A percentile compares a stretch with the other conserved stretches of the same genome.
These are phyloP conservation scores for Eucalyptus coolabah DNA, from an alignment of 345 rosid genomes.

Conservation along the genomic window DNA sequence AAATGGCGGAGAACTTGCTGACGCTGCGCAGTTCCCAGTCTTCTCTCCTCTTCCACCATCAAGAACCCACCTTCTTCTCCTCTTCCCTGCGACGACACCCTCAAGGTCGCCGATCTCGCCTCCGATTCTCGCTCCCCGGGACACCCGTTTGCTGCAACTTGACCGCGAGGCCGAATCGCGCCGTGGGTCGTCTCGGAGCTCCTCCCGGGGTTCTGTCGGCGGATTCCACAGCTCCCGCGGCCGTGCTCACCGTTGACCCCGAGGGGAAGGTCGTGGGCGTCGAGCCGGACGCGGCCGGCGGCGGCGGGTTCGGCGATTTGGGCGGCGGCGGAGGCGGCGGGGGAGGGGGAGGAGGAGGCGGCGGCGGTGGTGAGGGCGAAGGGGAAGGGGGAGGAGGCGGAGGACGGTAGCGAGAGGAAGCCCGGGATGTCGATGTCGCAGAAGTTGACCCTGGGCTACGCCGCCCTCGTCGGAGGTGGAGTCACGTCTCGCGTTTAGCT, in stretches of 20 bases:
- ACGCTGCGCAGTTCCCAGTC: constrained; percentile 10
- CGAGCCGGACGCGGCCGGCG: constrained; percentile 1
- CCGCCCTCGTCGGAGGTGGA: background rate
- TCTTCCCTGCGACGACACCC: background rate
- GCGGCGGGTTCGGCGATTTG: background rate
- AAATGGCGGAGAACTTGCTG: background rate
- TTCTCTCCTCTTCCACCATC: constrained; percentile 13
- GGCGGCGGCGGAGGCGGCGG: background rate
- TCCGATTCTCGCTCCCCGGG: background rate
- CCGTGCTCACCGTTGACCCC: background rate
- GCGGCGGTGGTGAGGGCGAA: background rate
- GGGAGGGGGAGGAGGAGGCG: background rate
- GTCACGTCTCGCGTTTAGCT: background rate
- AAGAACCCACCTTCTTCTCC: background rate
- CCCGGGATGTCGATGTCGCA: constrained; percentile 60
- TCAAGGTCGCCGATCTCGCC: background rate
- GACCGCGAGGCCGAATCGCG: background rate
- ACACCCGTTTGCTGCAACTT: background rate
- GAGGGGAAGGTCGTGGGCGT: constrained; percentile 5
- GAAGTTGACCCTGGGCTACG: background rate
- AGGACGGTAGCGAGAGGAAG: constrained; percentile 17
- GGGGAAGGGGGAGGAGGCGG: constrained; percentile 15
- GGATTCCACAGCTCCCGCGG: background rate
- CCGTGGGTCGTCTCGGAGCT: background rate
- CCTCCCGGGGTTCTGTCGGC: background rate